Evolutionary conservation across 805 yeast species (phyloP).

Genomic region (Candida orba): DNA sequence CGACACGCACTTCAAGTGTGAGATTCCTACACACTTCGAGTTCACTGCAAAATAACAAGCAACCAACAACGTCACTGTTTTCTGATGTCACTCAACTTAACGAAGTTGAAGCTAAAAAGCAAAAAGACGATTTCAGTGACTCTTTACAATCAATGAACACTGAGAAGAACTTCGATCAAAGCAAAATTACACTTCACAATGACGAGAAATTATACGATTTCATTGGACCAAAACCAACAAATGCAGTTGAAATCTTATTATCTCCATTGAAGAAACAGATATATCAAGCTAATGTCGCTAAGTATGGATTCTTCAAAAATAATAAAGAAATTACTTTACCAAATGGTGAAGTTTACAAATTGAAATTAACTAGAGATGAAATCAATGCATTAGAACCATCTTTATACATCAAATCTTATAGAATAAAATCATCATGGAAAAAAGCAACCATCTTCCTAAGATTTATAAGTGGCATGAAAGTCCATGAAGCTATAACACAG

Average conservation of each 20-base stretch:
- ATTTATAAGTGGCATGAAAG: constrained; percentile 62
- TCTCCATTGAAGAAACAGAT: constrained; percentile 66
- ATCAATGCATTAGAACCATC: constrained; percentile 82
- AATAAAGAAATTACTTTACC: constrained; percentile 38
- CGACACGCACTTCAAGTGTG: not conserved
- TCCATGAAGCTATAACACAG: constrained; percentile 81
- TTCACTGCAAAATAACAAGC: not conserved
- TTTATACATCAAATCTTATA: constrained; percentile 68
- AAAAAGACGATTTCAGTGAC: constrained; percentile 18
- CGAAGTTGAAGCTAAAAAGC: constrained; percentile 9
- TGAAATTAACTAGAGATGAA: constrained; percentile 56
- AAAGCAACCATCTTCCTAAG: constrained; percentile 78
- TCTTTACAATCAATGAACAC: constrained; percentile 21
- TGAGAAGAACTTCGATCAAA: constrained; percentile 15
- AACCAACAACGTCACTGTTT: constrained; percentile 14
- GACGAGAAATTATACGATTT: constrained; percentile 39
- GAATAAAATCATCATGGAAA: constrained; percentile 83
- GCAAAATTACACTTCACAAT: constrained; percentile 26
- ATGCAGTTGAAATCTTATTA: constrained; percentile 48
- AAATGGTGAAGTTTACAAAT: constrained; percentile 42
- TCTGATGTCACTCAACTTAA: constrained; percentile 20
- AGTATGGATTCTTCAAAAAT: constrained; percentile 63
- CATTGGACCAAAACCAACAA: constrained; percentile 40
- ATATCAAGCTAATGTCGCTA: constrained; percentile 51
- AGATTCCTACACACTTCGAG: constrained; percentile 1